phyloP scores from a whole-genome alignment of 345 rosid species.

The Arabidopsis thaliana region DNA sequence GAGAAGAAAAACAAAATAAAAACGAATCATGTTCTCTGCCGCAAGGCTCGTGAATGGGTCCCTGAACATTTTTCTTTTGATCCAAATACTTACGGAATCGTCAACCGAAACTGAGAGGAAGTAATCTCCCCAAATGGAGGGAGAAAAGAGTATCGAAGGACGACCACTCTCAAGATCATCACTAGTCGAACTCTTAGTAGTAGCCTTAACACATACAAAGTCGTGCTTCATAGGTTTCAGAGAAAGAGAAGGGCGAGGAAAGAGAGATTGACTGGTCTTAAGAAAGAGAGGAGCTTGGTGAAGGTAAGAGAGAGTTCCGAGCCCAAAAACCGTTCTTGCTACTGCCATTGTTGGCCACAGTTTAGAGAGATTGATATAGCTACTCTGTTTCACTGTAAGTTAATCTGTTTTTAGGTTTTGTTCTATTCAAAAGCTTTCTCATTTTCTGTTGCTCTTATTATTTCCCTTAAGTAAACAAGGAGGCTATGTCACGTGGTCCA shows the following conservation, averaged over 20 bases:
- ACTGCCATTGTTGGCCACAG: background rate
- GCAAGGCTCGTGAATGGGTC: background rate
- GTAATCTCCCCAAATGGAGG: slow-evolving; percentile 33
- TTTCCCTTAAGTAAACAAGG: background rate
- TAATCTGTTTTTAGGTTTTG: background rate
- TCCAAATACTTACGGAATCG: background rate
- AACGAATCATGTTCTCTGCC: background rate
- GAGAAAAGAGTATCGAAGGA: slow-evolving; percentile 10
- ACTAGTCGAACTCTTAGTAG: background rate
- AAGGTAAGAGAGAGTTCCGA: background rate
- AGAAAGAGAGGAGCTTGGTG: background rate
- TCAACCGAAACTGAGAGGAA: slow-evolving; percentile 19
- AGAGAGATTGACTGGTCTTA: background rate
- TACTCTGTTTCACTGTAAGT: slow-evolving; percentile 1
- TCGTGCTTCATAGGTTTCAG: background rate
- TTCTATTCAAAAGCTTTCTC: background rate
- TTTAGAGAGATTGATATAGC: background rate
- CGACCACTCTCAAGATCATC: slow-evolving; percentile 27
- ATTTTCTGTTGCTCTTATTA: background rate
- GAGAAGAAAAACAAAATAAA: too few species aligned
- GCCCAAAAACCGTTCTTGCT: background rate
- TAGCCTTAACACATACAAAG: background rate
- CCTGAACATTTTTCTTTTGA: background rate
- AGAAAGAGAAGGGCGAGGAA: background rate
- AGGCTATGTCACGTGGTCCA: too few species aligned